Evolutionary conservation across 768 basidiomycete species (phyloP).

Genomic region (Trametes cingulata): DNA sequence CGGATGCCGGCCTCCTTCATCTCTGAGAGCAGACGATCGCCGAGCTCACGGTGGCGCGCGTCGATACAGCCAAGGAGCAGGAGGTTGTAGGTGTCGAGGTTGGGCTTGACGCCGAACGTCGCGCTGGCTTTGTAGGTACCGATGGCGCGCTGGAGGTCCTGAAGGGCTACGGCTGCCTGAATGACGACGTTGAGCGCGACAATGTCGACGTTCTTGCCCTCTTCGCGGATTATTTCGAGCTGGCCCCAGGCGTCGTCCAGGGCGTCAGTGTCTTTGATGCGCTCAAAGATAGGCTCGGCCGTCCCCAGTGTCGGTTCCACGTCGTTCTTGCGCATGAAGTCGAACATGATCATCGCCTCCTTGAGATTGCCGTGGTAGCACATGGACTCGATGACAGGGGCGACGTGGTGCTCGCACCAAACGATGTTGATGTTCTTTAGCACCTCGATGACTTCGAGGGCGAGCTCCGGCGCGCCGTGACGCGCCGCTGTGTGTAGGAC

Average conservation of each 20-base stretch:
- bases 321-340: slow-evolving; percentile 56
- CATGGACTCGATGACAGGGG: slow-evolving; percentile 75
- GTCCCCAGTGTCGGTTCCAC: slow-evolving; percentile 55
- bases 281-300: slow-evolving; percentile 51
- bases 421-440: slow-evolving; percentile 50
- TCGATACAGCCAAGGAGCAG: slow-evolving; percentile 66
- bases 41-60: slow-evolving; percentile 62
- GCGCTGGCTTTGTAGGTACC: slow-evolving; percentile 69
- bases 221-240: slow-evolving; percentile 59
- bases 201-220: slow-evolving; percentile 53
- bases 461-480: slow-evolving; percentile 69
- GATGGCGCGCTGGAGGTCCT: slow-evolving; percentile 75
- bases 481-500: slow-evolving; percentile 76
- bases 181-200: slow-evolving; percentile 68
- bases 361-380: slow-evolving; percentile 55
- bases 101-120: slow-evolving; percentile 56
- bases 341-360: slow-evolving; percentile 62
- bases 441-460: slow-evolving; percentile 59
- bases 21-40: slow-evolving; percentile 65
- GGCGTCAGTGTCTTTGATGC: slow-evolving; percentile 49
- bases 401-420: slow-evolving; percentile 72
- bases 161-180: slow-evolving; percentile 56
- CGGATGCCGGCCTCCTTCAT: slow-evolving; percentile 58
- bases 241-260: slow-evolving; percentile 67
- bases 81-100: slow-evolving; percentile 65